These are phyloP conservation scores for Fusarium tupiense DNA, from an alignment of 2,329 filamentous ascomycete species.

Conservation along the genomic window DNA sequence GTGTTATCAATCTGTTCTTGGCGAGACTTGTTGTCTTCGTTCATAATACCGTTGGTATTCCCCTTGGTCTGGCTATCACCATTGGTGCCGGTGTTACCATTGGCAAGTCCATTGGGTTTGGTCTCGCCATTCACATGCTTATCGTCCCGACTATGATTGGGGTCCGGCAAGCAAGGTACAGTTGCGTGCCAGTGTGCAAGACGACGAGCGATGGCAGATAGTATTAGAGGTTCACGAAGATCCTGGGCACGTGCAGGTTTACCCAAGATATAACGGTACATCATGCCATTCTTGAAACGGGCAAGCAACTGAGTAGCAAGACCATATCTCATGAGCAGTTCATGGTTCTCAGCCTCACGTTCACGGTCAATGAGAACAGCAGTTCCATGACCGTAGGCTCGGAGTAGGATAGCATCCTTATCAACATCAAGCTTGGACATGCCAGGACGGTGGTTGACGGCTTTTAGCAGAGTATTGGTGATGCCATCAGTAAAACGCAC, in stretches of 20 bases:
- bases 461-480: conserved; percentile 90
- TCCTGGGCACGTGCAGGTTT: conserved; percentile 83
- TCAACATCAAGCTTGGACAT: conserved; percentile 79
- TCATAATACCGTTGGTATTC: conserved; percentile 40
- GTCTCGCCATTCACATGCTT: conserved; percentile 49
- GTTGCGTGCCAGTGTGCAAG: conserved; percentile 93
- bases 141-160: conserved; percentile 31
- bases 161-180: conserved; percentile 65
- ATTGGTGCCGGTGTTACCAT: conserved; percentile 39
- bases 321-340: conserved; percentile 82
- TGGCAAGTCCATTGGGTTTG: conserved; percentile 40
- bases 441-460: conserved; percentile 73
- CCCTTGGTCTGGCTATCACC: conserved; percentile 49
- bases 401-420: conserved; percentile 84
- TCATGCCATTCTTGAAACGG: conserved; percentile 93
- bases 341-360: conserved; percentile 82
- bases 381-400: conserved; percentile 94
- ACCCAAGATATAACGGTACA: conserved; percentile 91
- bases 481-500: conserved; percentile 96
- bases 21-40: conserved; percentile 42
- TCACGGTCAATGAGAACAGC: conserved; percentile 96
- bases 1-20: conserved; percentile 59
- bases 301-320: conserved; percentile 89
- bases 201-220: conserved; percentile 82
- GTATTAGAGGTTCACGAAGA: conserved; percentile 78